A percentile compares a stretch with the other conserved stretches of the same genome.
These are phyloP conservation scores for Neoarthrinium moseri DNA, from an alignment of 2,329 filamentous ascomycete genomes.

Conservation along the genomic window DNA sequence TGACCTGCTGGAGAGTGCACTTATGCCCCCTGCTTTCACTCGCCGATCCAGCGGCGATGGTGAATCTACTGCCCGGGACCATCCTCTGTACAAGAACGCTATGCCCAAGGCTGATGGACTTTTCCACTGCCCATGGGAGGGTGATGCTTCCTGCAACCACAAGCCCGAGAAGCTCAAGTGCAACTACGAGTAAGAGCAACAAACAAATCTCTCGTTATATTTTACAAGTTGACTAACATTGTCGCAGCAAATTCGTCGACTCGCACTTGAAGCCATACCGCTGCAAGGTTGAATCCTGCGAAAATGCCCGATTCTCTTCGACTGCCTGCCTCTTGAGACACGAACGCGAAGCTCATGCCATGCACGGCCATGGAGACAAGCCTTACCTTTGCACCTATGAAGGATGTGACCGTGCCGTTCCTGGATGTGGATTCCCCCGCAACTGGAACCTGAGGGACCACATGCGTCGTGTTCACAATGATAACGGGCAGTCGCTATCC, in stretches of 20 bases:
- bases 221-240: slow-evolving; percentile 14
- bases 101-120: slow-evolving; percentile 69
- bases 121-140: slow-evolving; percentile 90
- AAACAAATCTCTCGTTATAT: not conserved
- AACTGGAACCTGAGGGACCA: slow-evolving; percentile 96
- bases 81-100: slow-evolving; percentile 70
- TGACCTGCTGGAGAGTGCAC: slow-evolving; percentile 35
- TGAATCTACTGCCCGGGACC: slow-evolving; percentile 58
- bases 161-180: slow-evolving; percentile 95
- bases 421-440: slow-evolving; percentile 87
- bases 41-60: slow-evolving; percentile 51
- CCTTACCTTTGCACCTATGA: slow-evolving; percentile 86
- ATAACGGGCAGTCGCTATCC: slow-evolving; percentile 41
- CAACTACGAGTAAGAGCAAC: slow-evolving; percentile 88
- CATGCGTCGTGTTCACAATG: slow-evolving; percentile 91
- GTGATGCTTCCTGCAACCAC: slow-evolving; percentile 73
- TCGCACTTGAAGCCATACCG: slow-evolving; percentile 96
- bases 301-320: slow-evolving; percentile 87
- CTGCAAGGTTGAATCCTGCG: slow-evolving; percentile 83
- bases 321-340: slow-evolving; percentile 93
- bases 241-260: slow-evolving; percentile 86
- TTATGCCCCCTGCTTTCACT: slow-evolving; percentile 40
- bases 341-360: slow-evolving; percentile 91
- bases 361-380: slow-evolving; percentile 92
- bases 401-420: slow-evolving; percentile 79